A percentile compares a stretch with the other conserved stretches of the same genome.
Evolutionary conservation across 2,329 filamentous ascomycete genomes (phyloP).

Genomic region (Lomentospora prolificans): DNA sequence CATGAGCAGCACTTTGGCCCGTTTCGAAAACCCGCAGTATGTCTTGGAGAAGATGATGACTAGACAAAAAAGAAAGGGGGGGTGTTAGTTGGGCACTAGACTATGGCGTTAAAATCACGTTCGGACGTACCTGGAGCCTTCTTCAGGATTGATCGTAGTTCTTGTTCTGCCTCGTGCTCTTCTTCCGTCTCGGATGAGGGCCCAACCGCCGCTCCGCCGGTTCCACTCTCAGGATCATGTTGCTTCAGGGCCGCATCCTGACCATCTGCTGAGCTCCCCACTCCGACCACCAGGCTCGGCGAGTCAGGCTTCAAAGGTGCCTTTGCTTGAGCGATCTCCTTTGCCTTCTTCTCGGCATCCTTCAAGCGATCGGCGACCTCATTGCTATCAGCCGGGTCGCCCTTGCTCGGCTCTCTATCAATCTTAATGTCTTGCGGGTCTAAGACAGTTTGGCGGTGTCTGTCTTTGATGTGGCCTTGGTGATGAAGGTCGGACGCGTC

Average conservation of each 20-base stretch:
- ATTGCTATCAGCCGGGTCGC: slow-evolving; percentile 20
- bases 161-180: slow-evolving; percentile 50
- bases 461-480: slow-evolving; percentile 27
- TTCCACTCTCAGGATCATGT: slow-evolving; percentile 38
- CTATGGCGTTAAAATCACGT: background rate
- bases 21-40: slow-evolving; percentile 79
- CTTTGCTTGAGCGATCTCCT: slow-evolving; percentile 60
- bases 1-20: slow-evolving; percentile 76
- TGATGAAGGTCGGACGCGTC: background rate
- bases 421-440: slow-evolving; percentile 46
- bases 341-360: slow-evolving; percentile 59
- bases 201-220: slow-evolving; percentile 23
- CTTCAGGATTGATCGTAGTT: slow-evolving; percentile 72
- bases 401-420: slow-evolving; percentile 15
- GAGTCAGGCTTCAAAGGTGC: slow-evolving; percentile 48
- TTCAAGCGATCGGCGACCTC: slow-evolving; percentile 53
- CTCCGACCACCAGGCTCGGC: slow-evolving; percentile 47
- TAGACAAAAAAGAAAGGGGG: slow-evolving; percentile 23
- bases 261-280: slow-evolving; percentile 46
- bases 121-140: slow-evolving; percentile 66
- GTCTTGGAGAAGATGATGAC: slow-evolving; percentile 95
- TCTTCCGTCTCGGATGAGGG: slow-evolving; percentile 19
- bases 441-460: slow-evolving; percentile 44
- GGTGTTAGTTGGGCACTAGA: background rate
- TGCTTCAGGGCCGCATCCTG: slow-evolving; percentile 32